A percentile compares a stretch with the other conserved stretches of the same genome.
Conservation (phyloP, 1,284 basidiomycete species). For the Coniferiporia sulphurascens region DNA sequence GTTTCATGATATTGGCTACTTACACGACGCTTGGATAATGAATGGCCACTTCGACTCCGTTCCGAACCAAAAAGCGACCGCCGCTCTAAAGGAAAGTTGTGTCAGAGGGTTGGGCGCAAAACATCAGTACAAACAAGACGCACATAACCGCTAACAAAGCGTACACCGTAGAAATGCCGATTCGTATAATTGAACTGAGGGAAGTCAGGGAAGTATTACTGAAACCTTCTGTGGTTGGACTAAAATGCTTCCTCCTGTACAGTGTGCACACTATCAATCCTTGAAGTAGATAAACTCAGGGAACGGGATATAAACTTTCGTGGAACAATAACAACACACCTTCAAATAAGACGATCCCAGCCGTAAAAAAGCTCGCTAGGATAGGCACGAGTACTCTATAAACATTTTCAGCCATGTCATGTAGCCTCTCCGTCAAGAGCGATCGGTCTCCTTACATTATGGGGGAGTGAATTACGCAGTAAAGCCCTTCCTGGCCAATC, state of each 20-base stretch:
- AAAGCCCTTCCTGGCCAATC: background rate
- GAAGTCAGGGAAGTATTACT: no score
- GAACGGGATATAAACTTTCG: background rate
- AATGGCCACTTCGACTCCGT: background rate
- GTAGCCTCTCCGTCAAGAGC: background rate
- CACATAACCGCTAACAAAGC: background rate
- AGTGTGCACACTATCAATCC: background rate
- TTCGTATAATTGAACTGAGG: background rate
- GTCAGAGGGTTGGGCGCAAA: background rate
- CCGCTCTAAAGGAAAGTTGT: background rate
- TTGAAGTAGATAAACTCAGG: background rate
- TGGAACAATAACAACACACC: background rate
- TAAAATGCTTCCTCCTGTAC: background rate
- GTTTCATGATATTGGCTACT: background rate
- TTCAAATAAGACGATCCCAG: background rate
- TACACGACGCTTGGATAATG: constrained; percentile 1
- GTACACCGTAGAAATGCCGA: background rate
- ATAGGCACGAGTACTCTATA: background rate
- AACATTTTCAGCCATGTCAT: background rate
- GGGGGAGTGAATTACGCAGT: background rate
- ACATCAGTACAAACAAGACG: background rate
- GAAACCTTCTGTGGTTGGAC: background rate
- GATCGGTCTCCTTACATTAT: background rate
- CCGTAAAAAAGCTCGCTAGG: background rate
- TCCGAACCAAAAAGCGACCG: background rate